Conservation (phyloP, 768 basidiomycete species). For the Kwoniella dendrophila region DNA sequence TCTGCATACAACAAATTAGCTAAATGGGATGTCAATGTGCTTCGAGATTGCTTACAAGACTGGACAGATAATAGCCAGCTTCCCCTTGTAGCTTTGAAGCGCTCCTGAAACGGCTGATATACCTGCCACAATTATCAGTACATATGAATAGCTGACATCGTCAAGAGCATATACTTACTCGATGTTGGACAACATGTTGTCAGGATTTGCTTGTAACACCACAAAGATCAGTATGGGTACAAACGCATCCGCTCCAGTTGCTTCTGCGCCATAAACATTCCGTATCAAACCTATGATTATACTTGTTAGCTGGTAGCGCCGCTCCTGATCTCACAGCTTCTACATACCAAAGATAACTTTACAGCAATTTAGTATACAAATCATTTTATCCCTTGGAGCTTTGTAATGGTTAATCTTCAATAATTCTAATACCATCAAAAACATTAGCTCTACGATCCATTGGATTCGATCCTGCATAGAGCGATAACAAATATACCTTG, state of each 20-base stretch:
- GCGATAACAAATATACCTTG: conserved; percentile 43
- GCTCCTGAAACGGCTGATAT: conserved; percentile 92
- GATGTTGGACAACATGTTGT: conserved; percentile 88
- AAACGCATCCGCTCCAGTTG: conserved; percentile 76
- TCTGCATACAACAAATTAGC: conserved; percentile 60
- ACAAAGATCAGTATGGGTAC: conserved; percentile 92
- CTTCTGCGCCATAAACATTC: conserved; percentile 72
- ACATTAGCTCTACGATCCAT: neutral
- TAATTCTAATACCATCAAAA: conserved; percentile 63
- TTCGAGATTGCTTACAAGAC: conserved; percentile 64
- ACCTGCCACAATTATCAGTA: conserved; percentile 60
- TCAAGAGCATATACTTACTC: conserved; percentile 62
- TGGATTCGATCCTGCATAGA: neutral
- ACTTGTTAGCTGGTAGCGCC: neutral
- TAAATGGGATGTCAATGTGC: no score
- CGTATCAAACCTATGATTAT: conserved; percentile 73
- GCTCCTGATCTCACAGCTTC: conserved; percentile 11
- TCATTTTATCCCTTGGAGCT: conserved; percentile 95
- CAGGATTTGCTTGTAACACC: conserved; percentile 90
- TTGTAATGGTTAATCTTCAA: conserved; percentile 98
- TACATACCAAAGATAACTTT: conserved; percentile 95
- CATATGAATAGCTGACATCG: no score
- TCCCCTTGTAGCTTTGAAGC: conserved; percentile 88
- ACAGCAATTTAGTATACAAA: conserved; percentile 95
- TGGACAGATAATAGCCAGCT: conserved; percentile 94